A percentile compares a stretch with the other conserved stretches of the same genome.
phyloP scores from a whole-genome alignment of 2,329 filamentous ascomycete genomes.

The Westerdykella sp. region DNA sequence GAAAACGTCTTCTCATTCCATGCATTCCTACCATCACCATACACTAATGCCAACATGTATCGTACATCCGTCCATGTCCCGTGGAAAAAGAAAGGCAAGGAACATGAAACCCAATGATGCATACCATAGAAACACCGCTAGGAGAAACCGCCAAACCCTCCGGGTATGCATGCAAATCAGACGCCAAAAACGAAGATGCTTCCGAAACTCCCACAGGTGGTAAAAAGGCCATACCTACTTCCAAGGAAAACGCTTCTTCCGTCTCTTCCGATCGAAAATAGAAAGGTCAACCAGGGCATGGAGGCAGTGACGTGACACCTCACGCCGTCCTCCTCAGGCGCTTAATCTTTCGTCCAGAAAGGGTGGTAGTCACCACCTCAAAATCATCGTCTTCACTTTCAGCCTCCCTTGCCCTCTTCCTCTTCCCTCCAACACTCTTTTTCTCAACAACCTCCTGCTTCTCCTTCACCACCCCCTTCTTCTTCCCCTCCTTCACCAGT shows the following conservation, averaged over 20 bases:
- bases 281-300: too few relatives aligned
- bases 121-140: constrained; percentile 21
- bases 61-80: constrained; percentile 6
- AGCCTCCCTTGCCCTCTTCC: constrained; percentile 61
- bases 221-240: too few relatives aligned
- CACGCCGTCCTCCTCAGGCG: constrained; percentile 8
- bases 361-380: background rate
- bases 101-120: constrained; percentile 2
- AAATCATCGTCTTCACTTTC: constrained; percentile 48
- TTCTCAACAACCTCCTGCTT: too few relatives aligned
- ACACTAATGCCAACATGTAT: constrained; percentile 5
- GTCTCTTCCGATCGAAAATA: too few relatives aligned
- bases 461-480: too few relatives aligned
- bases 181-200: constrained; percentile 6
- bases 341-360: constrained; percentile 16
- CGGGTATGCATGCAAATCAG: constrained; percentile 2
- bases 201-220: constrained; percentile 1
- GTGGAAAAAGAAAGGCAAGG: too few relatives aligned
- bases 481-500: too few relatives aligned
- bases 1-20: too few relatives aligned
- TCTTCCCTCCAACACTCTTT: constrained; percentile 37
- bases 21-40: constrained; percentile 7
- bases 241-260: too few relatives aligned
- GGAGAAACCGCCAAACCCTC: constrained; percentile 7
- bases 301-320: too few relatives aligned